These are phyloP conservation scores for Suhomyces emberorum DNA, from an alignment of 805 yeast species.

Conservation along the genomic window DNA sequence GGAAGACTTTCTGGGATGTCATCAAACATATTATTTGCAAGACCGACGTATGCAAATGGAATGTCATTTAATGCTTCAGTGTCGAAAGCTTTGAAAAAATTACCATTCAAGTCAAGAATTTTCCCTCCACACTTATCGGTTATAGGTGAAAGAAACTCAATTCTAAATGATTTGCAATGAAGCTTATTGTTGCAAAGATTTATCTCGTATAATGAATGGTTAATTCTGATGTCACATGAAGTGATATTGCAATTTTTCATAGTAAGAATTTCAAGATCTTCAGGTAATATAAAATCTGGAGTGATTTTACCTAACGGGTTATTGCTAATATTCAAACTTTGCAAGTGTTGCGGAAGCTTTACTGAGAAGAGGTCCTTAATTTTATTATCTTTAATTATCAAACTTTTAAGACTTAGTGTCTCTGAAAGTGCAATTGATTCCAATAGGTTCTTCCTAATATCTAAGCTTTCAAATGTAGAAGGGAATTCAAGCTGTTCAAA, in stretches of 20 bases:
- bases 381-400: slow-evolving; percentile 6
- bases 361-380: slow-evolving; percentile 2
- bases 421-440: neutral
- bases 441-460: slow-evolving; percentile 5
- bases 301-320: slow-evolving; percentile 4
- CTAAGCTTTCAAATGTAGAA: neutral
- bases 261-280: neutral
- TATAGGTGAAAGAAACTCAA: no score
- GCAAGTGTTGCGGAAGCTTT: slow-evolving; percentile 1
- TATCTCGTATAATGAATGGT: slow-evolving; percentile 1
- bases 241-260: slow-evolving; percentile 6
- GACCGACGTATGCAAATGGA: slow-evolving; percentile 5
- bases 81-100: slow-evolving; percentile 8
- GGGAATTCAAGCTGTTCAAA: slow-evolving; percentile 3
- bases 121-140: no score
- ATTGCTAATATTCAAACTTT: slow-evolving; percentile 2
- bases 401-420: neutral
- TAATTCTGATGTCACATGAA: neutral
- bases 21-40: slow-evolving; percentile 9
- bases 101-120: slow-evolving; percentile 7
- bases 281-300: slow-evolving; percentile 3
- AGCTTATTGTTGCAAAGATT: slow-evolving; percentile 7
- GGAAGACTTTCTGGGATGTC: slow-evolving; percentile 3
- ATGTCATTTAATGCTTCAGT: slow-evolving; percentile 1
- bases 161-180: slow-evolving; percentile 4